A percentile compares a stretch with the other conserved stretches of the same genome.
Evolutionary conservation across 768 basidiomycete genomes (phyloP).

Genomic region (Rickenella mellea): DNA sequence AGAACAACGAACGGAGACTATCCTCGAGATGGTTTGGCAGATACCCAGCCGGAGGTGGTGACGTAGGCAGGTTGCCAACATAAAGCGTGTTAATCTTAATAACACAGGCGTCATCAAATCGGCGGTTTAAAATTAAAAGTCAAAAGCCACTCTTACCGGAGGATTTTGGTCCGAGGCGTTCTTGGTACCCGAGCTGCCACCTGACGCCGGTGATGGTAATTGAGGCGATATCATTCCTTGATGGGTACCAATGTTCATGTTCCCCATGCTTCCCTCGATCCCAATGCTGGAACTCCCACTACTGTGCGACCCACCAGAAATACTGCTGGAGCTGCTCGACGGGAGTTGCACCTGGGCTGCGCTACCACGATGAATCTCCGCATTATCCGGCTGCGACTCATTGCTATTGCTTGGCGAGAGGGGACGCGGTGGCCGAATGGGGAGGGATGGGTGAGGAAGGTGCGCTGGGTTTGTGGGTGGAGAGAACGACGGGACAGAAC

Average conservation of each 20-base stretch:
- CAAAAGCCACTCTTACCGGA: conserved; percentile 43
- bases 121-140: not conserved
- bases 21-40: conserved; percentile 82
- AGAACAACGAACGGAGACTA: conserved; percentile 74
- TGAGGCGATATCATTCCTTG: conserved; percentile 59
- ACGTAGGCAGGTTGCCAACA: conserved; percentile 92
- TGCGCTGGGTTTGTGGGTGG: not conserved
- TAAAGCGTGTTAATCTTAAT: conserved; percentile 91
- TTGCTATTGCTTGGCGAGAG: no score
- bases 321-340: conserved; percentile 32
- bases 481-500: conserved; percentile 2
- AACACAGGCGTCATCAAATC: conserved; percentile 5
- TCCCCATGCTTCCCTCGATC: conserved; percentile 22
- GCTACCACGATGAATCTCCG: no score
- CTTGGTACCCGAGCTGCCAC: conserved; percentile 36
- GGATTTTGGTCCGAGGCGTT: conserved; percentile 77
- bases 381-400: no score
- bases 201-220: conserved; percentile 67
- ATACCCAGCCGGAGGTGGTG: conserved; percentile 59
- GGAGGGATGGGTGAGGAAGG: conserved; percentile 3
- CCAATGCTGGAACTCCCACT: conserved; percentile 20
- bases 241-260: conserved; percentile 44
- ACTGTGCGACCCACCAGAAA: conserved; percentile 26
- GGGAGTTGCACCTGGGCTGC: conserved; percentile 21
- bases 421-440: no score